Percentiles rank a stretch among this genome's conserved stretches.
These are phyloP conservation scores for Oryza glaberrima DNA, from an alignment of 176 grass and related monocot genomes.

Conservation along the genomic window DNA sequence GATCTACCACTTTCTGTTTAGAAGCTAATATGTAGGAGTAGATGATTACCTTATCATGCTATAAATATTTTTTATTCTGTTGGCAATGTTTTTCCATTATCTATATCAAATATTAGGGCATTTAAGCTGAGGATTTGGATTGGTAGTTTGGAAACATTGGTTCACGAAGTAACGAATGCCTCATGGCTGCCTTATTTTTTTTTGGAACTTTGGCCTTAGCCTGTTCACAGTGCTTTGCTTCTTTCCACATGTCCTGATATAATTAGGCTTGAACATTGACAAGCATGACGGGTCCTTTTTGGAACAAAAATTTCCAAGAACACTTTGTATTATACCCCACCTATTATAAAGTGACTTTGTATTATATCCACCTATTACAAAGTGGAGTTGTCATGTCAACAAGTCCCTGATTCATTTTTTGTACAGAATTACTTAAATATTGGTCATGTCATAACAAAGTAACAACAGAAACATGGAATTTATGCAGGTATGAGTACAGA, in stretches of 20 bases:
- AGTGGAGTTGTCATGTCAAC: background rate
- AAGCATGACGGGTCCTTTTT: background rate
- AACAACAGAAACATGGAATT: slow-evolving; percentile 16
- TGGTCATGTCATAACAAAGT: slow-evolving; percentile 17
- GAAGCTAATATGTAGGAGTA: slow-evolving; percentile 1
- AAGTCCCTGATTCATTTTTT: background rate
- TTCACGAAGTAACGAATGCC: background rate
- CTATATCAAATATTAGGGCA: slow-evolving; percentile 1
- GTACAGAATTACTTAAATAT: slow-evolving; percentile 10
- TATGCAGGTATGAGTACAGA: slow-evolving; percentile 92
- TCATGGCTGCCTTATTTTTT: background rate
- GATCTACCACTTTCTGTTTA: slow-evolving; percentile 6
- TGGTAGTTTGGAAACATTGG: slow-evolving; percentile 6
- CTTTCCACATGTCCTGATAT: slow-evolving; percentile 12
- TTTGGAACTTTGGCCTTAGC: background rate
- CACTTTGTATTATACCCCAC: background rate
- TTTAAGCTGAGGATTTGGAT: slow-evolving; percentile 17
- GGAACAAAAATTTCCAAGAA: background rate
- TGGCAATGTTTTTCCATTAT: background rate
- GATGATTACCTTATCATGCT: background rate
- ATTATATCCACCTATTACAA: background rate
- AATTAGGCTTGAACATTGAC: background rate
- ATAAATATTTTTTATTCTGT: background rate
- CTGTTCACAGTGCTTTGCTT: slow-evolving; percentile 1
- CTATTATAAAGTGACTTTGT: background rate